Conservation (phyloP, 495 filamentous ascomycete genomes). For the Penicillium tannophilum region DNA sequence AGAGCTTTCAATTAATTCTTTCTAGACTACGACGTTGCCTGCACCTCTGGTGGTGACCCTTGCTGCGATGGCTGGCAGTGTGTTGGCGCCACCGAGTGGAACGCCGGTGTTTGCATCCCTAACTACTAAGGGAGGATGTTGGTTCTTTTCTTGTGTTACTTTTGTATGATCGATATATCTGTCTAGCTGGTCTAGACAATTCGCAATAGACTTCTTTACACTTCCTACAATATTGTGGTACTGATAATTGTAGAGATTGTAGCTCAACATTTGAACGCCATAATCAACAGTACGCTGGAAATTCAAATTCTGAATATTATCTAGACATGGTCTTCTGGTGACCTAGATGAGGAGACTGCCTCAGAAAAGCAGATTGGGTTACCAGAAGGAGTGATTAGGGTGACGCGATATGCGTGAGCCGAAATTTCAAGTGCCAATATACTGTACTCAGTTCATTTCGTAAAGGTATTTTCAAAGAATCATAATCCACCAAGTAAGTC, state of each 20-base stretch:
- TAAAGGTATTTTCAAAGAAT: background rate
- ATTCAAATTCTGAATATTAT: no score
- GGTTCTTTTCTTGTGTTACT: background rate
- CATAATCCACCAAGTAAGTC: background rate
- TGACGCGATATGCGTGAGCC: no score
- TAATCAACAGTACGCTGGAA: no score
- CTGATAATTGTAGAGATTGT: no score
- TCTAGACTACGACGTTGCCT: background rate
- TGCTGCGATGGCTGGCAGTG: conserved; percentile 2
- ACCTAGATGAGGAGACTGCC: no score
- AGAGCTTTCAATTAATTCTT: background rate
- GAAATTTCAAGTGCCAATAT: background rate
- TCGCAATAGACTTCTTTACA: background rate
- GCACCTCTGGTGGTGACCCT: background rate
- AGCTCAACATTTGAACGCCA: no score
- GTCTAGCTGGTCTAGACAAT: background rate
- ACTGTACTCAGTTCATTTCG: background rate
- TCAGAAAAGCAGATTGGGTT: no score
- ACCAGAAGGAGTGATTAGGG: no score
- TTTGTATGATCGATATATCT: background rate
- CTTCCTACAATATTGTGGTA: background rate
- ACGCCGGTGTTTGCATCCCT: background rate
- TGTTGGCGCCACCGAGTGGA: background rate
- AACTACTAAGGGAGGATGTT: background rate
- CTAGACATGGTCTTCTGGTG: no score